Evolutionary conservation across 2,329 filamentous ascomycete genomes (phyloP), one percentile per base, ranked within the genome.

Genomic region (Alternaria novae-zelandiae): DNA sequence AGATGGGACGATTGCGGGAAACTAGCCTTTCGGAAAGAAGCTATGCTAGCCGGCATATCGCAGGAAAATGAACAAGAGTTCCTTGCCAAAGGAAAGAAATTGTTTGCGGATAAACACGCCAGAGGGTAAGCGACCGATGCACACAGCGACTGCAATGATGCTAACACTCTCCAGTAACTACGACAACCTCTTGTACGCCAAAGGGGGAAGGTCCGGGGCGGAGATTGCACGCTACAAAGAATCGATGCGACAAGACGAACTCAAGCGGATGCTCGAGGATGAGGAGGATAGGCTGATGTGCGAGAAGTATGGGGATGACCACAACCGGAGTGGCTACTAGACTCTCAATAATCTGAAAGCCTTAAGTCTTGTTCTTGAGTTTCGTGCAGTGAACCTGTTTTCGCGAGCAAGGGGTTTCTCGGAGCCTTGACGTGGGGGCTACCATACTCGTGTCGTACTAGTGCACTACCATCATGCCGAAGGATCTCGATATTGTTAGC

Each of bases 321-420:
- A 41, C 6, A 41, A 41, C 15, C 0, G 36, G 36, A 41, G 36
- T 17, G 36, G 36, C 5, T 41, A 17, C 36, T 41, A 41, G 36
- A 36, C 32, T 36, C 13, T 32, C 13, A 15, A 7, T 8, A 15
- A 7, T 32, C 6, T 6, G 6, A 32, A 32, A 15, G 5, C 13
- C 13, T 13, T 13, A 15, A n/a, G 2, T 13, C 3, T 32, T 15
- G 6, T 7, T 2, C 13, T 13, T 15, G 12, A 1, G 11, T 6
- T 36, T 36, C 4, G 32, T n/a, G 32, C 15, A 36, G 6, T 3
- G 3, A 32, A 4, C 15, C 15, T n/a, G 32, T n/a, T 41, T 41
- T 41, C 1, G 32, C 0, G 15, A n/a, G 1, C 2, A 10, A 41
- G 36, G 0, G 36, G 17, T 2, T 41, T 3, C 0, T 3, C 36